Evolutionary conservation across 2,329 filamentous ascomycete genomes (phyloP), one percentile per base, ranked within the genome.

Genomic region (Trichoderma hamatum): DNA sequence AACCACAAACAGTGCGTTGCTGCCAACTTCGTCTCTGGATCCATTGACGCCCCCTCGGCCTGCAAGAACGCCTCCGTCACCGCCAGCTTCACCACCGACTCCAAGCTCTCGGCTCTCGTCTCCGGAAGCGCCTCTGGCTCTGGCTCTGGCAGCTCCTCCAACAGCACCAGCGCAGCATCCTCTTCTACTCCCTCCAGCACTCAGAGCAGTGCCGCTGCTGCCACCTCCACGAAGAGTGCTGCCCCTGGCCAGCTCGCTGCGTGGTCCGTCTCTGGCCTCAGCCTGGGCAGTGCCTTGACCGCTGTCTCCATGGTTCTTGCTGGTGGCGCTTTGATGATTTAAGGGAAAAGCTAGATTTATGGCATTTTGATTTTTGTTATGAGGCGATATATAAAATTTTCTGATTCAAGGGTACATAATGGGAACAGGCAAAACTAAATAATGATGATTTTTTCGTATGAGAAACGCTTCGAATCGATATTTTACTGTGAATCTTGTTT

Each of bases 21-120:
- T 39, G 84, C 88, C 72, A 84, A 84, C 71, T 89, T 89, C 72
- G 84, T 89, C 71, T 74, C 75, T n/a, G 81, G 81, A 70, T 72
- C 76, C n/a, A 75, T 73, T 46, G 72, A 76, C 21, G 69, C 76
- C 13, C 76, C 78, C 28, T 74, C 71, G 64, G 70, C 74, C 3
- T 82, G 80, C 76, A 77, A 72, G 28, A 82, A 82, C 74, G 75
- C 77, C 28, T 76, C 77, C 10, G 70, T 79, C 63, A 76, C 73
- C 36, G 76, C 70, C 32, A 77, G 71, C 67, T 78, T 79, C 70
- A 72, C 69, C 73, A 70, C 71, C 71, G 80, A 82, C 71, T 28
- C 72, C 24, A 72, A 75, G 49, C 78, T 82, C 32, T 73, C 76
- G 0, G 78, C 78, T 1, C 77, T 82, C 5, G 74, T 81, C 14